phyloP scores from a whole-genome alignment of 768 basidiomycete genomes.

The Podaxis mareebaensis region DNA sequence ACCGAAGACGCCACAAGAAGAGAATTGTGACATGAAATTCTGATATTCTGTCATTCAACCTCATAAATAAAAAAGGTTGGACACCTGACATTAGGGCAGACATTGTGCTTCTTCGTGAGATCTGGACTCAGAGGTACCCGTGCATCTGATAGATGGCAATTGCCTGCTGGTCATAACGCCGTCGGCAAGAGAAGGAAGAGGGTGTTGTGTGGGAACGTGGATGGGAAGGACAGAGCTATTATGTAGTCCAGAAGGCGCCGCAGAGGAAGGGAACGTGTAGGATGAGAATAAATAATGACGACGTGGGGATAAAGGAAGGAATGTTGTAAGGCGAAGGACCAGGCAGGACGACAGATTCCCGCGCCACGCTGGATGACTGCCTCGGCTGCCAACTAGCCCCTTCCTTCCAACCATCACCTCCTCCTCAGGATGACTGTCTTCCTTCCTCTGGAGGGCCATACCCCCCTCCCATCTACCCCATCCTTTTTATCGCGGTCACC shows the following conservation, averaged over 20 bases:
- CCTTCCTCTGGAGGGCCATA: slow-evolving; percentile 54
- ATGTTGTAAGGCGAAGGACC: not conserved
- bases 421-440: slow-evolving; percentile 56
- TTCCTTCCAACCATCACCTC: slow-evolving; percentile 12
- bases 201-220: not conserved
- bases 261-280: not conserved
- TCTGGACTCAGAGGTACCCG: not conserved
- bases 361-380: slow-evolving; percentile 16
- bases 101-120: not conserved
- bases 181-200: not conserved
- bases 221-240: not conserved
- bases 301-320: not conserved
- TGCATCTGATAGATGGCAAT: not conserved
- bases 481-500: slow-evolving; percentile 53
- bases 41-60: not conserved
- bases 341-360: slow-evolving; percentile 2
- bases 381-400: slow-evolving; percentile 14
- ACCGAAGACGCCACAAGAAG: not conserved
- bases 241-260: not conserved
- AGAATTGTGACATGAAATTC: not conserved
- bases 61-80: not conserved
- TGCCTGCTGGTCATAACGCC: not conserved
- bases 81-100: not conserved
- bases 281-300: not conserved
- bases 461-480: slow-evolving; percentile 50